Percentiles rank a stretch among this genome's conserved stretches.
Evolutionary conservation across 768 basidiomycete genomes (phyloP).

Genomic region (Suillus variegatus): DNA sequence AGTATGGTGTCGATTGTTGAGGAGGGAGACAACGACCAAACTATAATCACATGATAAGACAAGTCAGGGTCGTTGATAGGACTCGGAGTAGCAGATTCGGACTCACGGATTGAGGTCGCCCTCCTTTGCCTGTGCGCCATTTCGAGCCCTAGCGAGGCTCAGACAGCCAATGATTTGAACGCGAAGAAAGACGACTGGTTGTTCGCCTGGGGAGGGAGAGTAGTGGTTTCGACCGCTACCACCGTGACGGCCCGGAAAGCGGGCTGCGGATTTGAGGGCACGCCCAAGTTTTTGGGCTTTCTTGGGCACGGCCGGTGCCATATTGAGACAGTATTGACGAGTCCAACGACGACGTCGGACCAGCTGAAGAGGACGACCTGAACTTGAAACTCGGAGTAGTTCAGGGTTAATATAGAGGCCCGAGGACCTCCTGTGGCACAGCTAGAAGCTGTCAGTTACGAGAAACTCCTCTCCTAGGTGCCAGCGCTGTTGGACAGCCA

Average conservation of each 20-base stretch:
- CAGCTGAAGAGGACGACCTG: not conserved
- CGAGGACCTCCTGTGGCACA: not conserved
- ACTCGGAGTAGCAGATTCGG: not conserved
- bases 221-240: conserved; percentile 38
- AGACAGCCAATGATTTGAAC: conserved; percentile 69
- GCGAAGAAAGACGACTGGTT: conserved; percentile 64
- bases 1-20: conserved; percentile 64
- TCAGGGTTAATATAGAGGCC: not conserved
- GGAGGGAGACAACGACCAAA: conserved; percentile 68
- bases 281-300: conserved; percentile 54
- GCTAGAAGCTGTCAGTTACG: not conserved
- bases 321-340: conserved; percentile 6
- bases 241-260: conserved; percentile 43
- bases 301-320: conserved; percentile 39
- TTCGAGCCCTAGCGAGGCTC: conserved; percentile 36
- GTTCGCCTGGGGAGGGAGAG: conserved; percentile 58
- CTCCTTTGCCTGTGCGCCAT: conserved; percentile 60
- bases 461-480: not conserved
- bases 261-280: conserved; percentile 62
- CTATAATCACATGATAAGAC: conserved; percentile 35
- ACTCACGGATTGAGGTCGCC: conserved; percentile 80
- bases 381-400: not conserved
- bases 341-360: not conserved
- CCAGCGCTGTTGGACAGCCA: not conserved
- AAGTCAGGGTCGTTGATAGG: not conserved